Conservation (phyloP, 2,329 filamentous ascomycete species). For the Hirsutella rhossiliensis region DNA sequence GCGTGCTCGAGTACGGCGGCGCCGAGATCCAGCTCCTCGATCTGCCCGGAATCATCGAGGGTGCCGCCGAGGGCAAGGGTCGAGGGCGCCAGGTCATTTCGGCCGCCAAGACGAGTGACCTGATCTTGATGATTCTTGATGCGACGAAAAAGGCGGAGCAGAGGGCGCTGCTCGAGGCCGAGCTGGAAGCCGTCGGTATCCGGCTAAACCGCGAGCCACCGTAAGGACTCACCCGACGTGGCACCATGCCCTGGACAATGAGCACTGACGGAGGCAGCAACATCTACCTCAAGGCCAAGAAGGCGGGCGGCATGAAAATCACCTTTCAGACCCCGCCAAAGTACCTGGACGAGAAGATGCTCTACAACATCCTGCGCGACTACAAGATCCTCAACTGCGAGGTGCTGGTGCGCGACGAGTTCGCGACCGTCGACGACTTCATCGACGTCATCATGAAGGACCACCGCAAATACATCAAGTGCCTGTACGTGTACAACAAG, state of each 20-base stretch:
- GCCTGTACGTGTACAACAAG: constrained; percentile 99
- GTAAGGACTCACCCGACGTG: constrained; percentile 36
- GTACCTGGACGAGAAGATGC: constrained; percentile 90
- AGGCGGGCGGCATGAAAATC: constrained; percentile 97
- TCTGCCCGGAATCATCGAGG: constrained; percentile 96
- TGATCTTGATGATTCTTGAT: constrained; percentile 94
- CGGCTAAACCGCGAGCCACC: constrained; percentile 83
- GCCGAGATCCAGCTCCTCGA: constrained; percentile 97
- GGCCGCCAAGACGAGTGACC: constrained; percentile 93
- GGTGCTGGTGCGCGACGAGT: constrained; percentile 87
- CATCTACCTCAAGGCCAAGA: constrained; percentile 94
- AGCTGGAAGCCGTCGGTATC: constrained; percentile 91
- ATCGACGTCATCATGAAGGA: constrained; percentile 99
- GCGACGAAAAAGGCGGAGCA: constrained; percentile 96
- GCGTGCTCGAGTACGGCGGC: constrained; percentile 93
- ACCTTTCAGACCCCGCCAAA: constrained; percentile 88
- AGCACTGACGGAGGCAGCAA: constrained; percentile 44
- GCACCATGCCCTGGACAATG: not conserved
- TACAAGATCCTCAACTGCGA: constrained; percentile 99
- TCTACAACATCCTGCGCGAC: constrained; percentile 93
- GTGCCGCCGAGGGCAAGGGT: constrained; percentile 89
- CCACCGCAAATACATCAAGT: constrained; percentile 91
- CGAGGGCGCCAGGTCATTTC: constrained; percentile 93
- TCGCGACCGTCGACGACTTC: constrained; percentile 92
- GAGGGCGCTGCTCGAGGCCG: constrained; percentile 75